Conservation (phyloP, 192 early-diverging fungal genomes). For the Rhizophagus clarus region DNA sequence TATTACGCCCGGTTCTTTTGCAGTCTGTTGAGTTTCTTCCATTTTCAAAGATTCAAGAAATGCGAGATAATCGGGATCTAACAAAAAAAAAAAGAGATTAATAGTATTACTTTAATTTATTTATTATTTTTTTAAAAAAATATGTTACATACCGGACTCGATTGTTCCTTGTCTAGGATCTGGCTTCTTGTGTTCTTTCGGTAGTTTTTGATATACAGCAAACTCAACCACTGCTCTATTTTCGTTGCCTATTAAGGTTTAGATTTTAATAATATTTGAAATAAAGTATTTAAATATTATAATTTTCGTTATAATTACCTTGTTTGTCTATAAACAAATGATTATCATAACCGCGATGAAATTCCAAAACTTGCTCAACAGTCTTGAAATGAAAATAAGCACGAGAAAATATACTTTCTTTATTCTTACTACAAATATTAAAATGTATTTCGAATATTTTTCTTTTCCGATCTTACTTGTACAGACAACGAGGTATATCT, state of each 20-base stretch:
- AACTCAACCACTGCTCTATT: conserved; percentile 77
- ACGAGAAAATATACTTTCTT: conserved; percentile 68
- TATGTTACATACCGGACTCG: conserved; percentile 57
- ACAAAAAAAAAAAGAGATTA: background rate
- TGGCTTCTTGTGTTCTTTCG: conserved; percentile 62
- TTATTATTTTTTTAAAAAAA: background rate
- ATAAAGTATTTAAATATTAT: too few relatives aligned
- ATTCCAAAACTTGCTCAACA: conserved; percentile 67
- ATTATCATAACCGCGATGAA: conserved; percentile 75
- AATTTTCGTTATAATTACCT: conserved; percentile 40
- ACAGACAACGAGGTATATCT: background rate
- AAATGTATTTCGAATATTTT: background rate
- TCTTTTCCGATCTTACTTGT: background rate
- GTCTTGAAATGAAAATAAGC: conserved; percentile 77
- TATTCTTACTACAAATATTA: conserved; percentile 62
- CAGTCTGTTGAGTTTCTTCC: conserved; percentile 38
- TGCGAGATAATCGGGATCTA: conserved; percentile 76
- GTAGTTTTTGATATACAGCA: conserved; percentile 73
- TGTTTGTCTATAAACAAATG: conserved; percentile 72
- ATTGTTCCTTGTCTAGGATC: conserved; percentile 79
- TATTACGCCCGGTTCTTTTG: conserved; percentile 45
- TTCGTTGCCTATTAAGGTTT: conserved; percentile 59
- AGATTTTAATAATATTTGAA: too few relatives aligned
- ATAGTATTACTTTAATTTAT: background rate
- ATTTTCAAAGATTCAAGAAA: conserved; percentile 72